Evolutionary conservation across 2,329 filamentous ascomycete species (phyloP).

Genomic region (Cladosporium phlei): DNA sequence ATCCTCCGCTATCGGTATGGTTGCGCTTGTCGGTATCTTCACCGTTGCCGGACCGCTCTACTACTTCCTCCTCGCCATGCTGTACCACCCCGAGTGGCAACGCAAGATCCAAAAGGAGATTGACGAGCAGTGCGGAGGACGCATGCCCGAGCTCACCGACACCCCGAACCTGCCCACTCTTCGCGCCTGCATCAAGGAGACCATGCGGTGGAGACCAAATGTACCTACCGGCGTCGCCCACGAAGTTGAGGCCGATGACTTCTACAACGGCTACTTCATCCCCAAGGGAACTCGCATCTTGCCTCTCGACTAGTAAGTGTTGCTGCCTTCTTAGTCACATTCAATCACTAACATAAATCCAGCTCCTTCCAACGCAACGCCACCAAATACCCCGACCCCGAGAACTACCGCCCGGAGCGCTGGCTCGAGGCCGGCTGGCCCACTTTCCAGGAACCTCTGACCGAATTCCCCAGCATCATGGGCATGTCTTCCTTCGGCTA

Average conservation of each 20-base stretch:
- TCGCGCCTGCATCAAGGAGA: slow-evolving; percentile 32
- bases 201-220: slow-evolving; percentile 44
- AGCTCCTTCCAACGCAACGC: slow-evolving; percentile 57
- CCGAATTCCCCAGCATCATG: slow-evolving; percentile 58
- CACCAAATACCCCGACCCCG: slow-evolving; percentile 58
- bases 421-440: slow-evolving; percentile 61
- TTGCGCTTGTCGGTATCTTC: slow-evolving; percentile 34
- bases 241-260: slow-evolving; percentile 47
- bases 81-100: slow-evolving; percentile 47
- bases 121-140: slow-evolving; percentile 40
- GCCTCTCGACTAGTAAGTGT: slow-evolving; percentile 47
- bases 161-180: slow-evolving; percentile 30
- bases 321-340: background rate
- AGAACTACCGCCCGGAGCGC: slow-evolving; percentile 58
- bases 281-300: slow-evolving; percentile 50
- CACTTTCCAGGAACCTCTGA: slow-evolving; percentile 61
- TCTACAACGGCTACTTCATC: slow-evolving; percentile 51
- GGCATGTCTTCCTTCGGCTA: slow-evolving; percentile 62
- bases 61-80: slow-evolving; percentile 38
- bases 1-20: slow-evolving; percentile 33
- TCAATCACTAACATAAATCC: background rate
- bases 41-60: slow-evolving; percentile 30
- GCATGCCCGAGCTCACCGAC: slow-evolving; percentile 40
- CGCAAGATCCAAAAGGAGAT: slow-evolving; percentile 43
- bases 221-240: slow-evolving; percentile 54